Evolutionary conservation across 495 filamentous ascomycete genomes (phyloP).

Genomic region (Talaromyces ruber): DNA sequence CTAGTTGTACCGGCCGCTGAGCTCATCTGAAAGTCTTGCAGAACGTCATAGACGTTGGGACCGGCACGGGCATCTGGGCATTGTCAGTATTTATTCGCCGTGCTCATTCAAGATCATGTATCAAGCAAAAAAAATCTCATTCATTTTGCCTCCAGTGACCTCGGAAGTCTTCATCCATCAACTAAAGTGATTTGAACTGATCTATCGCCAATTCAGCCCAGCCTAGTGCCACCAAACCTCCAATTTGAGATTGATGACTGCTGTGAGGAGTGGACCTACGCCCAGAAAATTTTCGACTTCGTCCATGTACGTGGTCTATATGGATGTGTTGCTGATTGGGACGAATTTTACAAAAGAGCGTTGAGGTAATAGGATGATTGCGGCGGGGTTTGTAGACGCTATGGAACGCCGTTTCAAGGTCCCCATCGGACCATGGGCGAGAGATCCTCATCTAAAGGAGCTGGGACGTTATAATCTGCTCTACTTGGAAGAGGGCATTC

Average conservation of each 20-base stretch:
- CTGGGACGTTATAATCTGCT: slow-evolving; percentile 54
- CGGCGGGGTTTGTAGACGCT: slow-evolving; percentile 52
- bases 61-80: not conserved
- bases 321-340: slow-evolving; percentile 53
- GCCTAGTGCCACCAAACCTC: slow-evolving; percentile 36
- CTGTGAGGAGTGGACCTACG: slow-evolving; percentile 43
- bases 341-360: slow-evolving; percentile 27
- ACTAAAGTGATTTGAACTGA: slow-evolving; percentile 33
- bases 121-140: not conserved
- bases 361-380: slow-evolving; percentile 25
- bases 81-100: slow-evolving; percentile 13
- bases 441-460: slow-evolving; percentile 51
- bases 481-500: slow-evolving; percentile 54
- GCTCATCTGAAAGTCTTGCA: not conserved
- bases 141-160: slow-evolving; percentile 17
- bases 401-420: slow-evolving; percentile 51
- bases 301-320: slow-evolving; percentile 53
- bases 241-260: slow-evolving; percentile 49
- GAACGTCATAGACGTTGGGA: not conserved
- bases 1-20: too few relatives aligned
- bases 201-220: slow-evolving; percentile 34
- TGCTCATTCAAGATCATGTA: not conserved
- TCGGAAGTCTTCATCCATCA: slow-evolving; percentile 25
- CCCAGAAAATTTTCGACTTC: slow-evolving; percentile 48
- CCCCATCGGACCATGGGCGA: slow-evolving; percentile 60